Percentiles rank a stretch among this genome's conserved stretches.
phyloP scores from a whole-genome alignment of 2,329 filamentous ascomycete species.

The Paecilomyces niveus region DNA sequence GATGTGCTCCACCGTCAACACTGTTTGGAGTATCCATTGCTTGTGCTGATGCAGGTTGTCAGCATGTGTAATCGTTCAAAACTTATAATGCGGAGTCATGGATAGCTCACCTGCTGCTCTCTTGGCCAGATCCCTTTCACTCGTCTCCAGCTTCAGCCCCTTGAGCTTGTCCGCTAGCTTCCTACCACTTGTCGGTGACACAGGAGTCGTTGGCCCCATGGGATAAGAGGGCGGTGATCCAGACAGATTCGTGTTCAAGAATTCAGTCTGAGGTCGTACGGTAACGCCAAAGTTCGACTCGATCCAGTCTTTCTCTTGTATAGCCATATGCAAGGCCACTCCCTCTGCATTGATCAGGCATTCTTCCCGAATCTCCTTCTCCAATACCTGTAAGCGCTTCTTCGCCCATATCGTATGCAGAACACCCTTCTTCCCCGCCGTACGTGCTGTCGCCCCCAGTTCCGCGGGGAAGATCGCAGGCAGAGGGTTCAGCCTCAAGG shows the following conservation, averaged over 20 bases:
- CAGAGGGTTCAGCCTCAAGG: slow-evolving; percentile 65
- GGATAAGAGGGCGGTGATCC: slow-evolving; percentile 18
- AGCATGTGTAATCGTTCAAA: slow-evolving; percentile 19
- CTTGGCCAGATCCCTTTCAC: slow-evolving; percentile 55
- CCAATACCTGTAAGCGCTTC: slow-evolving; percentile 66
- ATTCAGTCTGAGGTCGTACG: slow-evolving; percentile 27
- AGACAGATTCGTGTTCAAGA: slow-evolving; percentile 12
- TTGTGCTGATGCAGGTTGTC: slow-evolving; percentile 4
- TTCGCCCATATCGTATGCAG: slow-evolving; percentile 89
- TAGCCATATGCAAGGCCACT: slow-evolving; percentile 74
- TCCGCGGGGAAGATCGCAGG: slow-evolving; percentile 80
- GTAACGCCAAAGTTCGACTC: slow-evolving; percentile 67
- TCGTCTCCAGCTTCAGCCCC: slow-evolving; percentile 71
- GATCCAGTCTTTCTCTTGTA: slow-evolving; percentile 81
- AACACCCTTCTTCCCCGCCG: slow-evolving; percentile 69
- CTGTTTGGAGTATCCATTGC: neutral
- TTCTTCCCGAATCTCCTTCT: slow-evolving; percentile 70
- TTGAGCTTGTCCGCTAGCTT: slow-evolving; percentile 72
- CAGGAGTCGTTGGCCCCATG: slow-evolving; percentile 49
- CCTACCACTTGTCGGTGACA: slow-evolving; percentile 57
- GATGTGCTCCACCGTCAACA: slow-evolving; percentile 28
- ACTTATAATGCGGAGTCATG: slow-evolving; percentile 18
- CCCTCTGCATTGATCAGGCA: slow-evolving; percentile 69
- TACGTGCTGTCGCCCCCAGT: slow-evolving; percentile 58
- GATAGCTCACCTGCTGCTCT: slow-evolving; percentile 41